These are phyloP conservation scores for Pinus tabuliformis DNA, from an alignment of 75 land plant genomes.

Conservation along the genomic window DNA sequence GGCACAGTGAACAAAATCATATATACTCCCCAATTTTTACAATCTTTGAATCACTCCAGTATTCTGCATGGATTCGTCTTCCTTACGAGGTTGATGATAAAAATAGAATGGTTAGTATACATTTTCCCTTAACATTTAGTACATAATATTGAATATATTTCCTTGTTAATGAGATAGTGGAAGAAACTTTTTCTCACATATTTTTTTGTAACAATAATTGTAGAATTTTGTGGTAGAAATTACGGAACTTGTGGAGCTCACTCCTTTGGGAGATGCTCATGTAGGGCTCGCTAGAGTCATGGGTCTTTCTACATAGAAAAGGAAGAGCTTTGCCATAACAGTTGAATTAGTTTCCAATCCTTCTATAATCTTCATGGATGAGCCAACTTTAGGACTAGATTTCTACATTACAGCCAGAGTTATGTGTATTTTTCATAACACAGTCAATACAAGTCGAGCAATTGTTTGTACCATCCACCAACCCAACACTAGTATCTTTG, in stretches of 20 bases:
- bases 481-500: conserved; percentile 59
- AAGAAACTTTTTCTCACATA: too few relatives aligned
- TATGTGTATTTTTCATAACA: conserved; percentile 68
- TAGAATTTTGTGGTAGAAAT: conserved; percentile 52
- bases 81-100: too few relatives aligned
- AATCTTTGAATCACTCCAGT: too few relatives aligned
- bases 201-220: not conserved
- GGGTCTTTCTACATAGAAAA: conserved; percentile 50
- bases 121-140: conserved; percentile 8
- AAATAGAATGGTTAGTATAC: not conserved
- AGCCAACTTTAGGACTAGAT: conserved; percentile 68
- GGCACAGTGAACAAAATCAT: too few relatives aligned
- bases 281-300: conserved; percentile 51
- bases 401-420: conserved; percentile 65
- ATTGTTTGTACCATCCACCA: conserved; percentile 78
- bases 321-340: conserved; percentile 56
- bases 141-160: conserved; percentile 11
- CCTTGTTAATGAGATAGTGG: conserved; percentile 12
- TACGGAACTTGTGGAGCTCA: conserved; percentile 56
- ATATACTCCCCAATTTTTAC: too few relatives aligned
- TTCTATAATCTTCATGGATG: conserved; percentile 74
- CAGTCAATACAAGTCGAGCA: conserved; percentile 63
- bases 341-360: conserved; percentile 78
- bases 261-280: conserved; percentile 32
- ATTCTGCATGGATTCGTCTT: too few relatives aligned